These are phyloP conservation scores for Bretschneidera sinensis DNA, from an alignment of 345 rosid genomes.

Conservation along the genomic window DNA sequence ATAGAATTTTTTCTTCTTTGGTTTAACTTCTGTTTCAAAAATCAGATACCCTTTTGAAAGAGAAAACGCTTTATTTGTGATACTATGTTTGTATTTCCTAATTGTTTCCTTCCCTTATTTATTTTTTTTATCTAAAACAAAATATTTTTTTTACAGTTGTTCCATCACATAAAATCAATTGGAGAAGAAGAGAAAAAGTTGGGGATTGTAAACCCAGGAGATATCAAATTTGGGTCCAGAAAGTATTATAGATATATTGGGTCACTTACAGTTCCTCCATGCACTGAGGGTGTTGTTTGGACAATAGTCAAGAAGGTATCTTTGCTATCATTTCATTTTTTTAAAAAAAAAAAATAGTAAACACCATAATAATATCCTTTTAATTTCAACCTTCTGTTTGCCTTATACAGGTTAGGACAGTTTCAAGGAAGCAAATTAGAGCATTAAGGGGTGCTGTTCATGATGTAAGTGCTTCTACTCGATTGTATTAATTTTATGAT, in stretches of 20 bases:
- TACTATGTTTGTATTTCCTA: no score
- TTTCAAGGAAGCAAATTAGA: slow-evolving; percentile 51
- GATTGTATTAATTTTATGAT: background rate
- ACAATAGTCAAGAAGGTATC: slow-evolving; percentile 45
- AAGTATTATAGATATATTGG: slow-evolving; percentile 64
- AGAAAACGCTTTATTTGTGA: no score
- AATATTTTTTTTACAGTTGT: slow-evolving; percentile 26
- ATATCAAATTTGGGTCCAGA: slow-evolving; percentile 41
- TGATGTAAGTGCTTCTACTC: slow-evolving; percentile 42
- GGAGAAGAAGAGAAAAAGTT: slow-evolving; percentile 20
- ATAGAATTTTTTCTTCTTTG: no score
- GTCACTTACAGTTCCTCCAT: slow-evolving; percentile 69
- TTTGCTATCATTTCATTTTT: background rate
- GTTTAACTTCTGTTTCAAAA: no score
- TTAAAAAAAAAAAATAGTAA: no score
- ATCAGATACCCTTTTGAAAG: no score
- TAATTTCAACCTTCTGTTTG: background rate
- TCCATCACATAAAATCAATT: slow-evolving; percentile 29
- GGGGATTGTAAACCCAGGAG: slow-evolving; percentile 51
- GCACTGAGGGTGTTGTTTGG: slow-evolving; percentile 77
- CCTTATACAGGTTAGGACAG: slow-evolving; percentile 51
- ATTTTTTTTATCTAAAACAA: no score
- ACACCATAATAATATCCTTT: background rate
- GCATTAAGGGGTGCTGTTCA: slow-evolving; percentile 47
- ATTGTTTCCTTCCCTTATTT: background rate